Base-by-base conservation (phyloP, 129 eudicot genomes). In the Arctium minus region DNA sequence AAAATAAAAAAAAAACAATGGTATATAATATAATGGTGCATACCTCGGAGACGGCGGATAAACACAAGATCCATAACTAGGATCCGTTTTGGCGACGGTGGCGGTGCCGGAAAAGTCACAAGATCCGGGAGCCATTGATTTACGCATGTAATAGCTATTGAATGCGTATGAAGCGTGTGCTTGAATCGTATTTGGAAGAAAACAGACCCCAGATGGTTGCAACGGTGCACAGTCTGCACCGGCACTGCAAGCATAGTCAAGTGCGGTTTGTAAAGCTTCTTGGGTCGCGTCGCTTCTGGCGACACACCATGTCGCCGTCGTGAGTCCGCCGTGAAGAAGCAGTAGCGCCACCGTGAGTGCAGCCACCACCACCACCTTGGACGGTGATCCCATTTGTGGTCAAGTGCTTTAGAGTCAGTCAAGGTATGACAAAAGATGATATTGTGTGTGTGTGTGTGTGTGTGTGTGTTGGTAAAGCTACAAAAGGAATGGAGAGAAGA, bases 1-100 rank as follows among this genome's bases (percentile, higher is more conserved):
- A 22, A 22, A 22, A 22, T 22, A 22, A 22, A 22, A 44, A 50
- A 33, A 37, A 50, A 13, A 27, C 22, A 30, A 77, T 6, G 27
- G 18, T 9, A 2, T 22, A 71, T 40, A 39, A n/a, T 60, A 4
- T 40, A 39, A n/a, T 60, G 2, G 9, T 6, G 68, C 69, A 60
- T 88, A 92, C 98, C 94, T 89, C 50, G 90, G 89, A 76, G 94
- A 88, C 8, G 97, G 74, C 46, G 97, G 98, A 70, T 91, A 93
- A 53, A 87, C 90, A 70, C 98, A 93, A 86, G 97, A 93, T 89
- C 97, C 97, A 85, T 93, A 93, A 89, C 98, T 93, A 74, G 98
- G 98, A 60, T 93, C 97, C 12, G 93, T 90, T 83, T 80, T 88
- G 1, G 96, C 95, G 0, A 91, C 46, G 53, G 92, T 89, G 46